Percentiles rank a stretch among this genome's conserved stretches.
Evolutionary conservation across 2,329 filamentous ascomycete genomes (phyloP).

Genomic region (Colletotrichum liriopes): DNA sequence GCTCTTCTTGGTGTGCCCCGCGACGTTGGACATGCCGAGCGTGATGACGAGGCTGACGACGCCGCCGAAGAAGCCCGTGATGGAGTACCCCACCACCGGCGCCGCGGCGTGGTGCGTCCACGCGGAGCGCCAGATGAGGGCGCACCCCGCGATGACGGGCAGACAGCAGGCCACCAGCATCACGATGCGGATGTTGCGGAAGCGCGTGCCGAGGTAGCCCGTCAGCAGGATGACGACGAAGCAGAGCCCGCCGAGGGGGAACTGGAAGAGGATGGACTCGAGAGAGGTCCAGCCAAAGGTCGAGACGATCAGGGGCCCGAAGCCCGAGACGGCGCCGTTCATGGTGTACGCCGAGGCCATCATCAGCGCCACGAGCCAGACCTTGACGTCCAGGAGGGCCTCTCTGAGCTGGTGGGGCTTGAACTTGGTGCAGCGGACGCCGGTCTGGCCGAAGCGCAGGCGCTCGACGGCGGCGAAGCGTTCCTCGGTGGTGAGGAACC

Average conservation of each 20-base stretch:
- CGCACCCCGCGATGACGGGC: slow-evolving; percentile 82
- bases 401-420: slow-evolving; percentile 73
- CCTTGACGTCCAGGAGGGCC: slow-evolving; percentile 71
- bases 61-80: slow-evolving; percentile 81
- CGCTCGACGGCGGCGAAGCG: slow-evolving; percentile 76
- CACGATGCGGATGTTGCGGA: slow-evolving; percentile 75
- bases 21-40: slow-evolving; percentile 76
- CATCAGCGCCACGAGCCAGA: slow-evolving; percentile 76
- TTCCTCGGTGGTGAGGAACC: slow-evolving; percentile 78
- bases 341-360: slow-evolving; percentile 81
- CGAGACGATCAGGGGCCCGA: slow-evolving; percentile 80
- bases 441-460: slow-evolving; percentile 74
- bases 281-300: slow-evolving; percentile 78
- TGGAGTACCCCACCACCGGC: slow-evolving; percentile 79
- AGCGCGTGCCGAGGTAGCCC: slow-evolving; percentile 74
- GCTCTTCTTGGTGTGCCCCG: slow-evolving; percentile 84
- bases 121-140: slow-evolving; percentile 79
- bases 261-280: slow-evolving; percentile 80
- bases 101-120: slow-evolving; percentile 77
- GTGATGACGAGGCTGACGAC: slow-evolving; percentile 74
- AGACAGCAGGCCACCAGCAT: slow-evolving; percentile 78
- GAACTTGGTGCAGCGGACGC: slow-evolving; percentile 73
- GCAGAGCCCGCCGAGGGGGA: slow-evolving; percentile 80
- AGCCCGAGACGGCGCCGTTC: slow-evolving; percentile 80
- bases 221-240: slow-evolving; percentile 76